Evolutionary conservation across 495 filamentous ascomycete genomes (phyloP), one percentile per base, ranked within the genome.

Genomic region (Penicillium samsonianum): DNA sequence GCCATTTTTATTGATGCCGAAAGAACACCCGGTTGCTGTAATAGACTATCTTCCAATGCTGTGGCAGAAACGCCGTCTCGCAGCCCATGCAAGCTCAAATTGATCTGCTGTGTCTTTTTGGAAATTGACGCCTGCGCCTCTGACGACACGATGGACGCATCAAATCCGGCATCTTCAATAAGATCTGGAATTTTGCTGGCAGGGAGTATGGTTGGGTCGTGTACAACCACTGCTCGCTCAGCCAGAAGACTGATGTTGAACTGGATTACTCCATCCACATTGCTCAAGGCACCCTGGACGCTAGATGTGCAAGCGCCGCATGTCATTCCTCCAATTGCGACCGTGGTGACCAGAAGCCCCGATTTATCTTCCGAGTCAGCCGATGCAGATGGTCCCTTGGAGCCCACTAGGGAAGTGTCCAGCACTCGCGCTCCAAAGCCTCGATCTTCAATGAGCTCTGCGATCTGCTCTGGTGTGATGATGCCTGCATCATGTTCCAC

Each of bases 291-390:
- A 49, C 84, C 83, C 70, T 96, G 87, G 19, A 98, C 83, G 41
- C 94, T 92, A 11, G 92, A 89, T 7, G 93, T 97, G 69, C 94
- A 98, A 25, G 93, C 91, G 20, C 93, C 93, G 65, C 93, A 98
- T 5, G 93, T 98, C 94, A 98, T 98, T 28, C 94, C 94, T 63
- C 89, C 89, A 23, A 98, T 83, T 4, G 87, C 84, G 17, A 98
- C 80, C 1, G 91, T 96, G 0, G 92, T 97, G 5, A 87, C 85
- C 59, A 84, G 64, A 3, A 79, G 64, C 25, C 74, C 69, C 35
- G 58, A 70, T 44, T 68, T 73, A 60, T 77, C 73, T 31, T 77
- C 80, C 23, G 75, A 73, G 64, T 52, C 65, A 20, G 50, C 57
- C 22, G 62, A 46, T 19, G 58, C 42, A 2, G 65, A 52, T 23